Evolutionary conservation across 805 yeast genomes (phyloP).

Genomic region (Tetrapisispora nanseiensis): DNA sequence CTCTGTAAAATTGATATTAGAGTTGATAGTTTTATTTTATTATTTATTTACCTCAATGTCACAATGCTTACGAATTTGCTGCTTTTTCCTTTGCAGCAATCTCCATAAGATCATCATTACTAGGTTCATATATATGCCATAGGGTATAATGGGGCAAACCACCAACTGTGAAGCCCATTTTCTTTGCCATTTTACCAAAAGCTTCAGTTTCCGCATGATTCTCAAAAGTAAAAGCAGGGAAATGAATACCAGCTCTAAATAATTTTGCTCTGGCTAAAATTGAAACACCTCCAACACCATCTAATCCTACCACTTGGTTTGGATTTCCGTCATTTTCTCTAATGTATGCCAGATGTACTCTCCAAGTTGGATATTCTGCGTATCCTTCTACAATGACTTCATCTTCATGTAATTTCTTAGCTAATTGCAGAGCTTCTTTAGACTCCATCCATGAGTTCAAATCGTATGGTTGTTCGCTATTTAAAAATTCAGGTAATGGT

Average conservation of each 20-base stretch:
- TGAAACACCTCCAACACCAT: conserved; percentile 97
- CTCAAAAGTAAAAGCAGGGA: conserved; percentile 93
- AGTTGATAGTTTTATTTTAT: neutral
- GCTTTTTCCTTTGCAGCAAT: conserved; percentile 62
- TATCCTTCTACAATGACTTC: conserved; percentile 96
- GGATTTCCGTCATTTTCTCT: conserved; percentile 94
- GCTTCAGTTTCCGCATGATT: conserved; percentile 93
- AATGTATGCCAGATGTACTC: conserved; percentile 91
- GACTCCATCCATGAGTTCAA: conserved; percentile 80
- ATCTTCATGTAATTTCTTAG: conserved; percentile 74
- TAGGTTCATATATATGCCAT: conserved; percentile 88
- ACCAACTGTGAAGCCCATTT: conserved; percentile 72
- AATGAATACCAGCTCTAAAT: conserved; percentile 80
- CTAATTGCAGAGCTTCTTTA: conserved; percentile 71
- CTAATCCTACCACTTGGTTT: conserved; percentile 83
- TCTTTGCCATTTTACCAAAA: conserved; percentile 5
- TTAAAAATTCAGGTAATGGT: conserved; percentile 79
- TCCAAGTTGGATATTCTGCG: conserved; percentile 95
- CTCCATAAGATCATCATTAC: conserved; percentile 68
- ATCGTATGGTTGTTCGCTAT: conserved; percentile 78
- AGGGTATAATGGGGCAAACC: conserved; percentile 85
- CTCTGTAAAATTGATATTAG: too few species aligned
- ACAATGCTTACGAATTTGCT: conserved; percentile 26
- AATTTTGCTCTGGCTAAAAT: conserved; percentile 81
- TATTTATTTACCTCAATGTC: neutral